These are phyloP conservation scores for Pythium rishiriense DNA, from an alignment of 352 stramenopile species.

Conservation along the genomic window DNA sequence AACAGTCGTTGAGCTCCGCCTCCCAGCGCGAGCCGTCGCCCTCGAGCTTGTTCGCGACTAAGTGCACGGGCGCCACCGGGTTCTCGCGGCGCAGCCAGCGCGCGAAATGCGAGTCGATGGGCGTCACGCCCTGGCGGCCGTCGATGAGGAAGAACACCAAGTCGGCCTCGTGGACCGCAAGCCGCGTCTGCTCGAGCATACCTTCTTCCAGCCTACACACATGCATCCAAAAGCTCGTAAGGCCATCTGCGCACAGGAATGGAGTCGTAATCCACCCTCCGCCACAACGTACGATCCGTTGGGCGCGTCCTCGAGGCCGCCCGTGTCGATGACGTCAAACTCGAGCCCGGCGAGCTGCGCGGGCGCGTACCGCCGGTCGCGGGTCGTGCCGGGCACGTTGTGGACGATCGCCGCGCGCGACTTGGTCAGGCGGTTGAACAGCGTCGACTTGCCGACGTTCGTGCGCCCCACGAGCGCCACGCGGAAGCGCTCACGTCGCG, in stretches of 20 bases:
- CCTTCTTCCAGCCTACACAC: slow-evolving; percentile 56
- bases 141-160: slow-evolving; percentile 83
- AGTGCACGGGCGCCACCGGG: slow-evolving; percentile 52
- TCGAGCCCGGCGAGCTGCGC: slow-evolving; percentile 65
- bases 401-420: slow-evolving; percentile 78
- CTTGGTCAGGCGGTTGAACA: slow-evolving; percentile 85
- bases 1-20: slow-evolving; percentile 73
- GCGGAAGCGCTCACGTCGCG: slow-evolving; percentile 56
- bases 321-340: slow-evolving; percentile 85
- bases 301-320: slow-evolving; percentile 71
- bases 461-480: slow-evolving; percentile 81
- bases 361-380: slow-evolving; percentile 69
- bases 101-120: slow-evolving; percentile 79
- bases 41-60: slow-evolving; percentile 82
- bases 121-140: slow-evolving; percentile 73
- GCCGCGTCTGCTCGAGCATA: slow-evolving; percentile 77
- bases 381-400: slow-evolving; percentile 78
- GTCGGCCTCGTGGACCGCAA: slow-evolving; percentile 75
- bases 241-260: no score
- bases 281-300: slow-evolving; percentile 47
- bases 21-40: slow-evolving; percentile 69
- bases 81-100: slow-evolving; percentile 73
- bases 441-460: slow-evolving; percentile 85
- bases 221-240: no score
- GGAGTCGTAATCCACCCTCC: no score